Conservation (phyloP, 495 filamentous ascomycete species). For the Penicillium paradoxum region DNA sequence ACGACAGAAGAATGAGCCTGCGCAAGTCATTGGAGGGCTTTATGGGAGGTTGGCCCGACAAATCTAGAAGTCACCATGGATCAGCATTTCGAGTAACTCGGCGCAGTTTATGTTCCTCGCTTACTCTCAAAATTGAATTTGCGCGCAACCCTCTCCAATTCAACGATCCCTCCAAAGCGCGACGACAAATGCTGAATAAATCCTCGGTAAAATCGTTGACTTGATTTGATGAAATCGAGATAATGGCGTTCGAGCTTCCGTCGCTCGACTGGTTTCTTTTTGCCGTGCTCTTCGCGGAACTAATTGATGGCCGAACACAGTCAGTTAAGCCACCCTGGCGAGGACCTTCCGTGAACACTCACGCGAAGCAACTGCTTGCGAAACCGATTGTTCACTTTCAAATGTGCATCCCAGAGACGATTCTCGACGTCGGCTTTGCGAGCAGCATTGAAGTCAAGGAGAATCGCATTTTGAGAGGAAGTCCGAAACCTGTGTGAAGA, state of each 20-base stretch:
- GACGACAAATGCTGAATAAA: slow-evolving; percentile 76
- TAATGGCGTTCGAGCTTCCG: slow-evolving; percentile 79
- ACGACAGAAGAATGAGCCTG: slow-evolving; percentile 60
- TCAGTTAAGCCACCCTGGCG: slow-evolving; percentile 11
- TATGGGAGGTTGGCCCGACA: slow-evolving; percentile 32
- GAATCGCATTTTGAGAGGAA: slow-evolving; percentile 64
- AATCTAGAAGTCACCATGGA: slow-evolving; percentile 32
- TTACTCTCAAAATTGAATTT: slow-evolving; percentile 60
- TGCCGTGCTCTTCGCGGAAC: slow-evolving; percentile 51
- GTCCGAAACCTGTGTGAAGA: slow-evolving; percentile 55
- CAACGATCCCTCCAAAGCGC: slow-evolving; percentile 63
- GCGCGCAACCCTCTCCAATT: slow-evolving; percentile 66
- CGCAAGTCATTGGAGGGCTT: slow-evolving; percentile 46
- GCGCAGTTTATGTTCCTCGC: slow-evolving; percentile 6
- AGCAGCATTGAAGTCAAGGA: slow-evolving; percentile 68
- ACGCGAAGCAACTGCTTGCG: slow-evolving; percentile 56
- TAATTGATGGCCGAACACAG: slow-evolving; percentile 21
- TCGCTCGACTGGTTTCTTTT: slow-evolving; percentile 65
- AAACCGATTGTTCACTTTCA: slow-evolving; percentile 70
- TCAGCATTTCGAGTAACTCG: slow-evolving; percentile 24
- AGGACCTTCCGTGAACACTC: slow-evolving; percentile 17
- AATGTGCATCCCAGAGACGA: slow-evolving; percentile 74
- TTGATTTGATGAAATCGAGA: slow-evolving; percentile 74
- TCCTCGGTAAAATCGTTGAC: slow-evolving; percentile 79
- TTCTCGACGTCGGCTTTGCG: slow-evolving; percentile 57